Conservation (phyloP, 371 early-diverging fungal genomes). For the Mucor mucedo region DNA sequence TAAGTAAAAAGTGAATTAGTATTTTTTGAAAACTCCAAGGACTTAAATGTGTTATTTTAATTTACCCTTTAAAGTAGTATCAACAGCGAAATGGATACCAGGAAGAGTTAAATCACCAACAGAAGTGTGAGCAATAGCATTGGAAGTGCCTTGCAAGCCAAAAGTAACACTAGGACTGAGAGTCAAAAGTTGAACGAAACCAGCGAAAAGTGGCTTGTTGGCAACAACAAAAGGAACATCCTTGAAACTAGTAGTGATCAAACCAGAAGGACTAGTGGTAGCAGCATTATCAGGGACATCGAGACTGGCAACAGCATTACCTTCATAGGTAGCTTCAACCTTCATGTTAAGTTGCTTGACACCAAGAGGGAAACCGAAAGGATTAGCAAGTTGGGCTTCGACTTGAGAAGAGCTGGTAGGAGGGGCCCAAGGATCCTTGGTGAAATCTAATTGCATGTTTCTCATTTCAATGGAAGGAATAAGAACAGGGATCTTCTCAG, state of each 20-base stretch:
- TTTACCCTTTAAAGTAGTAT: constrained; percentile 55
- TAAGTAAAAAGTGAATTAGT: neutral
- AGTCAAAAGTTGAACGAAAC: constrained; percentile 57
- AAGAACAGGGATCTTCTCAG: constrained; percentile 34
- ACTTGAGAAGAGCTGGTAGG: constrained; percentile 54
- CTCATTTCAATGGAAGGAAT: constrained; percentile 56
- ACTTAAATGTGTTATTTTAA: neutral
- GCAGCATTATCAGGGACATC: constrained; percentile 55
- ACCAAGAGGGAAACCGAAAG: constrained; percentile 65
- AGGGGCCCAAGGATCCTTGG: constrained; percentile 55
- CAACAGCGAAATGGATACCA: constrained; percentile 54
- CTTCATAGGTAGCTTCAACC: constrained; percentile 40
- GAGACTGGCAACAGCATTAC: constrained; percentile 49
- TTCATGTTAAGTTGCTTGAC: constrained; percentile 57
- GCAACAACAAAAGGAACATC: constrained; percentile 54
- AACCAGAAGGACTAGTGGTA: constrained; percentile 45
- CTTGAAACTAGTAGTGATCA: constrained; percentile 53
- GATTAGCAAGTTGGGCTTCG: constrained; percentile 57
- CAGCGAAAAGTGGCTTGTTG: constrained; percentile 44
- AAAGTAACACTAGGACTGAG: constrained; percentile 47
- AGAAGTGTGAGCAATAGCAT: constrained; percentile 57
- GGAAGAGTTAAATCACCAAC: constrained; percentile 56
- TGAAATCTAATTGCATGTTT: constrained; percentile 60
- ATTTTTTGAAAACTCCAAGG: neutral
- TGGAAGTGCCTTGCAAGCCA: constrained; percentile 55